Conservation (phyloP, 1,284 basidiomycete species). For the Microbotryomycetes sp. region DNA sequence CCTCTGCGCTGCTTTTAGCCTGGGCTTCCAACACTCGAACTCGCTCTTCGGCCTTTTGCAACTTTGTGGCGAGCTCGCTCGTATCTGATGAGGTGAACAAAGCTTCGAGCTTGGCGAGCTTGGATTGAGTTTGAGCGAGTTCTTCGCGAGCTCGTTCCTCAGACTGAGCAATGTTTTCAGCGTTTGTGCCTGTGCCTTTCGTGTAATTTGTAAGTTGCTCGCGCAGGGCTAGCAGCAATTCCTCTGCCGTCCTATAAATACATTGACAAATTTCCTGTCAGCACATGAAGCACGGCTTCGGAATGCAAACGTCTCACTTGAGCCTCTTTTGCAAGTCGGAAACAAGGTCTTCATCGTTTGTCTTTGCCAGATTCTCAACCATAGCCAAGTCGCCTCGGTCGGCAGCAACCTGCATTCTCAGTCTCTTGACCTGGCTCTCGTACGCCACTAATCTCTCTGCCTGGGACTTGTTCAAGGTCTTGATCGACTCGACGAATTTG, state of each 20-base stretch:
- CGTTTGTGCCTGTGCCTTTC: conserved; percentile 8
- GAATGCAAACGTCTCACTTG: conserved; percentile 46
- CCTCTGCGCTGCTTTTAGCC: conserved; percentile 45
- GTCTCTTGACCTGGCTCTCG: conserved; percentile 63
- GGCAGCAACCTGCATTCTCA: conserved; percentile 71
- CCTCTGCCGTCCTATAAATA: conserved; percentile 50
- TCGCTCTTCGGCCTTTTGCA: conserved; percentile 60
- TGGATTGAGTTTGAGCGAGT: conserved; percentile 44
- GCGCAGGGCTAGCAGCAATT: conserved; percentile 22
- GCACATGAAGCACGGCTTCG: conserved; percentile 13
- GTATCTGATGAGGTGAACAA: conserved; percentile 50
- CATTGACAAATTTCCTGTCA: no score
- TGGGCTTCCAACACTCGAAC: conserved; percentile 50
- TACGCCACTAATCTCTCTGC: conserved; percentile 66
- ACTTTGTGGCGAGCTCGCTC: conserved; percentile 48
- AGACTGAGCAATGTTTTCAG: conserved; percentile 30
- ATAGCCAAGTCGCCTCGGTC: conserved; percentile 62
- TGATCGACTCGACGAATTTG: conserved; percentile 62
- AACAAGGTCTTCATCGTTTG: conserved; percentile 54
- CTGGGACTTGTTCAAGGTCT: conserved; percentile 61
- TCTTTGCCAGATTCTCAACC: conserved; percentile 52
- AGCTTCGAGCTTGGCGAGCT: conserved; percentile 55
- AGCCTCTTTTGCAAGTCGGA: conserved; percentile 55
- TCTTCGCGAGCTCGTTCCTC: conserved; percentile 54
- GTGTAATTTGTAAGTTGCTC: conserved; percentile 28